Percentiles rank a stretch among this genome's conserved stretches.
Conservation (phyloP, 2,329 filamentous ascomycete genomes). For the Emmonsia crescens region DNA sequence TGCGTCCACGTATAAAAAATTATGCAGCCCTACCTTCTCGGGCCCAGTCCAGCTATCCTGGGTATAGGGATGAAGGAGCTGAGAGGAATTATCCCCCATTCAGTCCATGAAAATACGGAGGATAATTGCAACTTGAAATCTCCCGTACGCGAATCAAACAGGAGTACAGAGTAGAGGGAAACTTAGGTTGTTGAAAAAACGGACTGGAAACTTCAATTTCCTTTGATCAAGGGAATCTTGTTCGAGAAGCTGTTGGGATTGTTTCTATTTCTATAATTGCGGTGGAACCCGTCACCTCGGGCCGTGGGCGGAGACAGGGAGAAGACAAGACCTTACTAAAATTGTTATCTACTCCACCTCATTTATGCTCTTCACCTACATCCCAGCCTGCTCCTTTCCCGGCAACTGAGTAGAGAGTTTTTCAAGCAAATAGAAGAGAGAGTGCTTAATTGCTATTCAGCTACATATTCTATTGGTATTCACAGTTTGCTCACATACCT, state of each 20-base stretch:
- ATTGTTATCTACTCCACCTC: neutral
- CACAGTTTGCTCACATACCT: too few relatives aligned
- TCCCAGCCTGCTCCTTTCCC: neutral
- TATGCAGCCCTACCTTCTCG: too few relatives aligned
- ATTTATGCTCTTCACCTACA: neutral
- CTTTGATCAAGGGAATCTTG: neutral
- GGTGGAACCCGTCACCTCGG: too few relatives aligned
- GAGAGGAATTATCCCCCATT: neutral
- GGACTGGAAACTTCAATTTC: neutral
- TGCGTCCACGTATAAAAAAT: neutral
- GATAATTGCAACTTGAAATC: neutral
- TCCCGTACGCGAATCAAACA: neutral
- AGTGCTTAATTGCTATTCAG: too few relatives aligned
- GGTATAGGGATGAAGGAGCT: neutral
- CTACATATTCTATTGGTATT: too few relatives aligned
- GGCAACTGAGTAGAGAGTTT: too few relatives aligned
- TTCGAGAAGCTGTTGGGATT: too few relatives aligned
- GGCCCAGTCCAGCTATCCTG: too few relatives aligned
- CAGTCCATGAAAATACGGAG: neutral
- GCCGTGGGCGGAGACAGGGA: neutral
- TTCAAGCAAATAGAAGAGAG: too few relatives aligned
- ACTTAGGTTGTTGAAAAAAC: neutral
- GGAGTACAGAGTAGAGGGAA: too few relatives aligned
- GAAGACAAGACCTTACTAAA: neutral
- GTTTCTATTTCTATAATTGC: too few relatives aligned